phyloP scores from a whole-genome alignment of 2,329 filamentous ascomycete species.

The Fusarium redolens region DNA sequence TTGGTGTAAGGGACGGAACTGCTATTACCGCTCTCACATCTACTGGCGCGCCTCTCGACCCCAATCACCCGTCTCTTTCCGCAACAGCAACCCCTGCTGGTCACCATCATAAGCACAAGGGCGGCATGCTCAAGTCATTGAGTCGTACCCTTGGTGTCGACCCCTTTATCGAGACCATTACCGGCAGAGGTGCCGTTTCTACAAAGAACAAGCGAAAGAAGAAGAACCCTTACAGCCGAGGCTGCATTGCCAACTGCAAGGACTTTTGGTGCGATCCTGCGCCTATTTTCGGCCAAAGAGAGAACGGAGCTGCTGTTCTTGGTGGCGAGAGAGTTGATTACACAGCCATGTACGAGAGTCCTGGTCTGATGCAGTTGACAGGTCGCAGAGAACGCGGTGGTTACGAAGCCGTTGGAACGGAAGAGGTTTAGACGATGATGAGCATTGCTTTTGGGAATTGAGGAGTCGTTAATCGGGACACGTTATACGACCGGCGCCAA shows the following conservation, averaged over 20 bases:
- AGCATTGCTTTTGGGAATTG: slow-evolving; percentile 4
- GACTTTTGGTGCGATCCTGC: slow-evolving; percentile 97
- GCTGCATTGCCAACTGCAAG: slow-evolving; percentile 87
- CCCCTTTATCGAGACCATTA: slow-evolving; percentile 92
- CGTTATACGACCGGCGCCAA: slow-evolving; percentile 24
- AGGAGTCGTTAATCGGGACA: slow-evolving; percentile 15
- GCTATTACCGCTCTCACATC: slow-evolving; percentile 82
- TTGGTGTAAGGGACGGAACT: slow-evolving; percentile 71
- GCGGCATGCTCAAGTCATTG: slow-evolving; percentile 81
- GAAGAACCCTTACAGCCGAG: slow-evolving; percentile 86
- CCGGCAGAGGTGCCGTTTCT: slow-evolving; percentile 79
- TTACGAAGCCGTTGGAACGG: slow-evolving; percentile 72
- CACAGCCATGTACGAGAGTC: slow-evolving; percentile 88
- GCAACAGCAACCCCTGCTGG: slow-evolving; percentile 55
- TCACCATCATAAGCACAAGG: slow-evolving; percentile 66
- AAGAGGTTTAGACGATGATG: slow-evolving; percentile 56
- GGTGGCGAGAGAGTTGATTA: slow-evolving; percentile 88
- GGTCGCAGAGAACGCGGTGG: slow-evolving; percentile 63
- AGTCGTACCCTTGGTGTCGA: slow-evolving; percentile 88
- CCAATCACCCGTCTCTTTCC: slow-evolving; percentile 73
- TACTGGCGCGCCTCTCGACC: slow-evolving; percentile 77
- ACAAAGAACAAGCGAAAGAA: slow-evolving; percentile 64
- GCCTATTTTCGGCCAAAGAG: slow-evolving; percentile 79
- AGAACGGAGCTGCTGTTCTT: slow-evolving; percentile 79
- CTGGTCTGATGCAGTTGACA: slow-evolving; percentile 71